Conservation (phyloP, 2,329 filamentous ascomycete species). For the Hymenoscyphus linearis region DNA sequence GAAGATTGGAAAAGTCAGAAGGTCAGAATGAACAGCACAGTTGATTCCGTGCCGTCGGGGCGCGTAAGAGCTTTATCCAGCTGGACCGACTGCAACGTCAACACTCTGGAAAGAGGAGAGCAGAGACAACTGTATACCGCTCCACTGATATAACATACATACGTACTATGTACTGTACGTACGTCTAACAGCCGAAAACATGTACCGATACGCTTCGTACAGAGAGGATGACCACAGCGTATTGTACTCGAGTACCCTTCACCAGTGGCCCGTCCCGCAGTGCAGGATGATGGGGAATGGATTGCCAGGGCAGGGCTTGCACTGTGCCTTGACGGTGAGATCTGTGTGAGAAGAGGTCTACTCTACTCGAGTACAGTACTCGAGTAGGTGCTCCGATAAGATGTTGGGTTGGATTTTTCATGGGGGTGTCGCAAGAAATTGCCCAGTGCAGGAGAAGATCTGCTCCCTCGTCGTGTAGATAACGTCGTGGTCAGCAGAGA, state of each 20-base stretch:
- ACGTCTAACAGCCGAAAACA: neutral
- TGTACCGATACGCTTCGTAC: neutral
- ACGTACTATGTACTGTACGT: neutral
- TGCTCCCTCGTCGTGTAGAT: neutral
- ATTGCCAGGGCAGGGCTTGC: neutral
- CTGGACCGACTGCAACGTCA: neutral
- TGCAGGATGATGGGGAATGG: neutral
- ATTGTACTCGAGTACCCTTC: neutral
- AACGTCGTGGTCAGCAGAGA: neutral
- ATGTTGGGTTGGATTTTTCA: neutral
- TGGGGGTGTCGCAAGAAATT: neutral
- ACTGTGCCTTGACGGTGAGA: neutral
- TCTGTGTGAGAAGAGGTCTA: too few species aligned
- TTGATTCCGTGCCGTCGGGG: neutral
- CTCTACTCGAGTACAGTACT: too few species aligned
- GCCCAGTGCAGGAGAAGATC: neutral
- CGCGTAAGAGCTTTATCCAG: slow-evolving; percentile 9
- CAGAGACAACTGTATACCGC: neutral
- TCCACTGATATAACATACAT: neutral
- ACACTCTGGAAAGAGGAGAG: neutral
- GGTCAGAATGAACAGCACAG: neutral
- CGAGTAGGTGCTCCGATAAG: too few species aligned
- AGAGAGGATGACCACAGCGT: neutral
- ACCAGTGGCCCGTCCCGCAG: slow-evolving; percentile 2
- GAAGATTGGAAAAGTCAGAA: neutral